Evolutionary conservation across 2,329 filamentous ascomycete species (phyloP).

Genomic region (Curvularia sp.): DNA sequence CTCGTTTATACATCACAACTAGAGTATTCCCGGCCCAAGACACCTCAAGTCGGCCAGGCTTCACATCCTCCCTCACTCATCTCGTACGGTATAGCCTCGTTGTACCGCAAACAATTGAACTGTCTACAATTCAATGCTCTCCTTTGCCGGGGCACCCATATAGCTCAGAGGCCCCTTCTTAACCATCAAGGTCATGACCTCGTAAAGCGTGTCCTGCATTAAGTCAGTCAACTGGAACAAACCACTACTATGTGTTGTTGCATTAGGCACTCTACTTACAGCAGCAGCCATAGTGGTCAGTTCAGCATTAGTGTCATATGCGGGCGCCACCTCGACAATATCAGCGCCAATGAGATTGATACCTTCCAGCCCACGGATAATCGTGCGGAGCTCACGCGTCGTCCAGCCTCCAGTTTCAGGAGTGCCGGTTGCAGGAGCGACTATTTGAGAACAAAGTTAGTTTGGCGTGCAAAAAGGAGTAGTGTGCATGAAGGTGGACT

Average conservation of each 20-base stretch:
- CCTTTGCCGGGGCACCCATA: constrained; percentile 46
- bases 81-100: background rate
- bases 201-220: constrained; percentile 67
- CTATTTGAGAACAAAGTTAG: constrained; percentile 39
- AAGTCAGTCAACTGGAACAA: constrained; percentile 6
- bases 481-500: constrained; percentile 35
- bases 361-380: constrained; percentile 71
- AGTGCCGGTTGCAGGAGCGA: constrained; percentile 76
- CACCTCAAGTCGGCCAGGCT: background rate
- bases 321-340: constrained; percentile 74
- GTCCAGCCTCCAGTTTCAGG: constrained; percentile 80
- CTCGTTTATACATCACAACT: background rate
- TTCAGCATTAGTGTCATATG: constrained; percentile 76
- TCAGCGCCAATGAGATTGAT: constrained; percentile 74
- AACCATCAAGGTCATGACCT: constrained; percentile 83
- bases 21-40: background rate
- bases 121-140: constrained; percentile 33
- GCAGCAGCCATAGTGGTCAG: constrained; percentile 76
- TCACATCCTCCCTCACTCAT: background rate
- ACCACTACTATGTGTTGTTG: background rate
- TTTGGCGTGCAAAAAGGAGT: background rate
- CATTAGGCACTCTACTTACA: constrained; percentile 39
- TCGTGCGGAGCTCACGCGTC: constrained; percentile 74
- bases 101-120: background rate
- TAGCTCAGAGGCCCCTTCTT: constrained; percentile 74